Evolutionary conservation across 78 protist genomes (phyloP).

Genomic region (Chrysochromulina parva): DNA sequence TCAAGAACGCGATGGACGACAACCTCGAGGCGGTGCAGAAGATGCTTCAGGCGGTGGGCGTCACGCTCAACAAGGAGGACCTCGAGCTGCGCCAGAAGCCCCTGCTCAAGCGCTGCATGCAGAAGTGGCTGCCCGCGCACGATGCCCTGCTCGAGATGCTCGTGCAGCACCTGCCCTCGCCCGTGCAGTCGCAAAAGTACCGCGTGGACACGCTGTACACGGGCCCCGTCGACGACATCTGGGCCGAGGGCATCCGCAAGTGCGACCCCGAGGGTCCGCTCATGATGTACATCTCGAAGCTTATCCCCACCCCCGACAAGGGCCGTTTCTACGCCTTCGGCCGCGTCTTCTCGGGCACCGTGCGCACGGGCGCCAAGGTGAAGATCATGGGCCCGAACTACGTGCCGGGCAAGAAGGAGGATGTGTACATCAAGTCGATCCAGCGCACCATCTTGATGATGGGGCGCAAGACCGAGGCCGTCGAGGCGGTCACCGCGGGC

Average conservation of each 20-base stretch:
- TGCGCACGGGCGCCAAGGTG: slow-evolving; percentile 92
- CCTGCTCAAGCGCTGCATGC: slow-evolving; percentile 95
- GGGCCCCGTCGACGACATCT: slow-evolving; percentile 91
- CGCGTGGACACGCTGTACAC: slow-evolving; percentile 91
- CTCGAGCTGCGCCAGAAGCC: slow-evolving; percentile 76
- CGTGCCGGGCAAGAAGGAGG: slow-evolving; percentile 92
- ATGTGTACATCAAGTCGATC: slow-evolving; percentile 91
- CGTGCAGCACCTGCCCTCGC: slow-evolving; percentile 95
- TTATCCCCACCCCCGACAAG: slow-evolving; percentile 98
- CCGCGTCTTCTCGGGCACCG: slow-evolving; percentile 98
- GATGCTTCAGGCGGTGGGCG: slow-evolving; percentile 77
- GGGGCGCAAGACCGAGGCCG: slow-evolving; percentile 95
- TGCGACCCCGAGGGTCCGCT: slow-evolving; percentile 88
- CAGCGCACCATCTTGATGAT: slow-evolving; percentile 99
- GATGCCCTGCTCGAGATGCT: slow-evolving; percentile 97
- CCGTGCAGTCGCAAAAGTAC: slow-evolving; percentile 95
- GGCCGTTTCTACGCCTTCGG: slow-evolving; percentile 99
- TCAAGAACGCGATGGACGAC: slow-evolving; percentile 90
- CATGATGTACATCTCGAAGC: slow-evolving; percentile 98
- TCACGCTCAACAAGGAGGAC: slow-evolving; percentile 86
- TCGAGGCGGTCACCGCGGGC: slow-evolving; percentile 93
- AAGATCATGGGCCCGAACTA: slow-evolving; percentile 97
- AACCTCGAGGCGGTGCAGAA: slow-evolving; percentile 75
- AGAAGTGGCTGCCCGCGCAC: slow-evolving; percentile 96
- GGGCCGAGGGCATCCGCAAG: background rate